Evolutionary conservation across 2,329 filamentous ascomycete genomes (phyloP).

Genomic region (Pyrenochaeta sp.): DNA sequence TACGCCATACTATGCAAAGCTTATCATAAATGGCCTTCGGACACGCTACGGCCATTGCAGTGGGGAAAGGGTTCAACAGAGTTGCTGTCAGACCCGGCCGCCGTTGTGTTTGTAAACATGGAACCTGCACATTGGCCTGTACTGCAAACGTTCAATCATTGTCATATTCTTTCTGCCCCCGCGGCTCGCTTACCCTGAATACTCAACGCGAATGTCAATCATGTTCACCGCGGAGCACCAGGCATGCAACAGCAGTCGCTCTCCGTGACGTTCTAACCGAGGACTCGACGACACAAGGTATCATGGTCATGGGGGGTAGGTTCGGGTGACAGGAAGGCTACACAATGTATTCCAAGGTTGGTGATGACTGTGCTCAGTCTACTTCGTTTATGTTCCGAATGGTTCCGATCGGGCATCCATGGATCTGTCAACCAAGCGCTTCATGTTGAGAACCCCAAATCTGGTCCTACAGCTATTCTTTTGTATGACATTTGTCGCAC

Average conservation of each 20-base stretch:
- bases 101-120: neutral
- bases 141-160: neutral
- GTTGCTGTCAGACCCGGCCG: neutral
- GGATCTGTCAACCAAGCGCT: neutral
- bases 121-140: neutral
- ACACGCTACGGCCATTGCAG: conserved; percentile 4
- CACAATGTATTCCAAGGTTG: neutral
- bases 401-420: neutral
- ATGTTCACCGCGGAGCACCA: neutral
- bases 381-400: neutral
- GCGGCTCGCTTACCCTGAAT: neutral
- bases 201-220: neutral
- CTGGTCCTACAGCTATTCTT: neutral
- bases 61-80: conserved; percentile 16
- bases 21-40: conserved; percentile 9
- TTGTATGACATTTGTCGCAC: neutral
- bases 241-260: too few relatives aligned
- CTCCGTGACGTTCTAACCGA: too few relatives aligned
- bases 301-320: neutral
- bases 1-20: neutral
- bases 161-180: neutral
- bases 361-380: neutral
- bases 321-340: neutral
- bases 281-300: too few relatives aligned
- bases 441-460: neutral